Evolutionary conservation across 768 basidiomycete genomes (phyloP).

Genomic region (Fomitopsis pulvina): DNA sequence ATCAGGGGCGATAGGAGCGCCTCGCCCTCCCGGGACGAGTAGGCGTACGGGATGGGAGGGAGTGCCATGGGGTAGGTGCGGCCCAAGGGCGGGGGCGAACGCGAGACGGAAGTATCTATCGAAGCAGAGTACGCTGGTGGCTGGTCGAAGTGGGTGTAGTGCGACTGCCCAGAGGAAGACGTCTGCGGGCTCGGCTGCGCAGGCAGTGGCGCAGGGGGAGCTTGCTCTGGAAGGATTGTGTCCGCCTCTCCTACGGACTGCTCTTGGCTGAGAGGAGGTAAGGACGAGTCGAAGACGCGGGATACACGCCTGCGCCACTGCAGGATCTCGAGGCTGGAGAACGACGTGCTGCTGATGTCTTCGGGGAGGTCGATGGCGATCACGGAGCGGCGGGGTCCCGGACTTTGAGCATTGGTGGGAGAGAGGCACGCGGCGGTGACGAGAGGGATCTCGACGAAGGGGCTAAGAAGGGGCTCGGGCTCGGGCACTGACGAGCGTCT

Average conservation of each 20-base stretch:
- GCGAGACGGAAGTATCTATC: constrained; percentile 1
- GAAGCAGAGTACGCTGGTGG: background rate
- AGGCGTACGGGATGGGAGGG: constrained; percentile 6
- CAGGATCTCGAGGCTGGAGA: constrained; percentile 4
- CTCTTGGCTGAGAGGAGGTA: constrained; percentile 1
- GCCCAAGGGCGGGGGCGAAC: constrained; percentile 7
- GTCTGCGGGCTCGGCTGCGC: background rate
- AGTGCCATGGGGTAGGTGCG: constrained; percentile 9
- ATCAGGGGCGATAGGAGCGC: constrained; percentile 1
- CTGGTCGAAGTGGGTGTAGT: background rate
- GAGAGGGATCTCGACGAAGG: constrained; percentile 4
- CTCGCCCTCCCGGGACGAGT: background rate
- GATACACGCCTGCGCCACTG: constrained; percentile 4
- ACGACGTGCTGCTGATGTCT: background rate
- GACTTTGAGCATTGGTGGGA: constrained; percentile 1
- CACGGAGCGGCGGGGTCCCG: constrained; percentile 1
- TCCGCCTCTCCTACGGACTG: background rate
- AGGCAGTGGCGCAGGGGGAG: background rate
- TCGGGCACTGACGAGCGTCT: background rate
- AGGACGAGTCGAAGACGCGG: constrained; percentile 2
- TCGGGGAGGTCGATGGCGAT: constrained; percentile 7
- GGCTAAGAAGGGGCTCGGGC: background rate
- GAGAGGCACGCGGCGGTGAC: background rate
- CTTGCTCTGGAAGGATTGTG: background rate
- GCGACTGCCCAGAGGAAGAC: background rate